Evolutionary conservation across 2,329 filamentous ascomycete genomes (phyloP), one percentile per base, ranked within the genome.

Genomic region (Colletotrichum costaricense): DNA sequence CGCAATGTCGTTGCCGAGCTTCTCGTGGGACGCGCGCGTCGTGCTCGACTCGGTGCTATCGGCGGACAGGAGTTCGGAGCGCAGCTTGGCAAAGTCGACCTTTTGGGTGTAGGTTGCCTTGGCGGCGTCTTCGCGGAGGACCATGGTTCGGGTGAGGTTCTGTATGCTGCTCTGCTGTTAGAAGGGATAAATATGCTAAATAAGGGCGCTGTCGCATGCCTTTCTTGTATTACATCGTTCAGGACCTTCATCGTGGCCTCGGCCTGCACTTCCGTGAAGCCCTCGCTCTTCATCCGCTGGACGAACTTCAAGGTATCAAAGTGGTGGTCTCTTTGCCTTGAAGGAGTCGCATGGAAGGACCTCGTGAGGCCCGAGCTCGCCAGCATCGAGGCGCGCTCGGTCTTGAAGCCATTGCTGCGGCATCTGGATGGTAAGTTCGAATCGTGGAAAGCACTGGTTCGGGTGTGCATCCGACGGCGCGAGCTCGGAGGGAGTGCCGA

Each of bases 261-360:
- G 2, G 95, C 93, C 84, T 99, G 97, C 77, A 95, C 93, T 82
- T 98, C 96, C 28, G 95, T 98, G 82, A 98, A 98, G 0, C 97
- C 97, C 82, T 99, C 97, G 76, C 91, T 91, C 82, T 96, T 92
- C 54, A 99, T 87, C 65, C 94, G 89, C 84, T 98, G 94, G 52
- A 99, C 95, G 81, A 99, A 98, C 85, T 98, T 98, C 75, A 99
- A 90, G 1, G 97, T 99, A 84, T 99, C 97, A 81, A 99, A 99
- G 83, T 99, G 95, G 83, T 99, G 97, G 79, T 98, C 95, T 76
- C 93, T 90, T 65, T 82, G 81, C 63, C 86, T 88, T 49, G 84
- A 79, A 2, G 90, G 81, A 1, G 94, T 93, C 46, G 91, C 89
- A 81, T 95, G 93, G 81, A 98, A 96, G 0, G 86, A 84, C 73